Percentiles rank a stretch among this genome's conserved stretches.
phyloP scores from a whole-genome alignment of 352 stramenopile species.

The Phytophthora nicotianae region DNA sequence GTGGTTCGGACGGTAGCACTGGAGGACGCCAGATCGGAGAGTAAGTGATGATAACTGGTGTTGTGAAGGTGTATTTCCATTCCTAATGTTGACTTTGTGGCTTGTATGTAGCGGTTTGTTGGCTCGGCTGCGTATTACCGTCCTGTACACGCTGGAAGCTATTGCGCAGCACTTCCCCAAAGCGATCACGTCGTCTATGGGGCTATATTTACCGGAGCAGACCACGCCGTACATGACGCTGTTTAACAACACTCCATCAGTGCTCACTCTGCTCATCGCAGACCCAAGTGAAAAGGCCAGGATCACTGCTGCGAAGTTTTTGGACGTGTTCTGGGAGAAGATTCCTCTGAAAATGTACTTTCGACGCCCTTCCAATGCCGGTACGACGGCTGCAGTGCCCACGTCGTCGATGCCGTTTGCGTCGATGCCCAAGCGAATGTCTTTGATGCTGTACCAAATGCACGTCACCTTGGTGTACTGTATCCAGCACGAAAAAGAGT shows the following conservation, averaged over 20 bases:
- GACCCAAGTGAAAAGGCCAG: conserved; percentile 81
- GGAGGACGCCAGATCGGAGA: conserved; percentile 46
- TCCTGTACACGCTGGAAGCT: conserved; percentile 72
- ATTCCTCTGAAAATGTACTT: conserved; percentile 87
- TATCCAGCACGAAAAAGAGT: conserved; percentile 81
- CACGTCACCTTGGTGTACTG: conserved; percentile 84
- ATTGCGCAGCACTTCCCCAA: conserved; percentile 75
- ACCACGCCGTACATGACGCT: conserved; percentile 84
- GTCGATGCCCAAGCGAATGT: conserved; percentile 85
- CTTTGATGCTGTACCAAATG: conserved; percentile 85
- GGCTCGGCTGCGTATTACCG: conserved; percentile 72
- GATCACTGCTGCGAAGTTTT: conserved; percentile 73
- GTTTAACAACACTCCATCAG: conserved; percentile 73
- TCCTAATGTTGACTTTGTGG: conserved; percentile 11
- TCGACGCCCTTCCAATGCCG: conserved; percentile 49
- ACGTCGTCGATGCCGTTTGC: conserved; percentile 75
- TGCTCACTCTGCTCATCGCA: conserved; percentile 77
- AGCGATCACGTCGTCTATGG: conserved; percentile 76
- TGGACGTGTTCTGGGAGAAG: conserved; percentile 85
- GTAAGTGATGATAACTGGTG: conserved; percentile 38
- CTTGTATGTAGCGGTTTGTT: conserved; percentile 55
- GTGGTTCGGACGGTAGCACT: conserved; percentile 58
- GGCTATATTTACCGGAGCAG: conserved; percentile 82
- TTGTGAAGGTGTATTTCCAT: neutral
- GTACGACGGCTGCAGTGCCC: conserved; percentile 14